A percentile compares a stretch with the other conserved stretches of the same genome.
Evolutionary conservation across 257 asterid genomes (phyloP).

Genomic region (Solanum appendiculatum): DNA sequence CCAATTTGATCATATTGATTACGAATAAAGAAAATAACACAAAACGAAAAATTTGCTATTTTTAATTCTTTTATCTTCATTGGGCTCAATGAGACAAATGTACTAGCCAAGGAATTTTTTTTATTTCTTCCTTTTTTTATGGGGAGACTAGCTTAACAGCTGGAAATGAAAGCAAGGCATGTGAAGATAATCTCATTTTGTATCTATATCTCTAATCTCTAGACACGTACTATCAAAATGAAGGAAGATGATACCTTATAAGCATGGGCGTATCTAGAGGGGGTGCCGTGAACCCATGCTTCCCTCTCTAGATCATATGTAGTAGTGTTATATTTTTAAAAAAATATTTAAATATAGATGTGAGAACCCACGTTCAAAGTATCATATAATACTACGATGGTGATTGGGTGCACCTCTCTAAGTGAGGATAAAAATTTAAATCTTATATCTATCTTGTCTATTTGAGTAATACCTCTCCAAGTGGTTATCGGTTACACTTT

Average conservation of each 20-base stretch:
- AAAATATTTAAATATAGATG: too few species aligned
- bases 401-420: too few species aligned
- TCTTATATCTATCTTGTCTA: too few species aligned
- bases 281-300: too few species aligned
- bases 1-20: background rate
- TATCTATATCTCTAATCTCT: background rate
- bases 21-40: background rate
- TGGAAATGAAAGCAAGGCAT: background rate
- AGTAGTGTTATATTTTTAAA: too few species aligned
- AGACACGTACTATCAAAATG: background rate
- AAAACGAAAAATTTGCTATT: background rate
- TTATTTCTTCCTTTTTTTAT: background rate
- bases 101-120: background rate
- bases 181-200: background rate
- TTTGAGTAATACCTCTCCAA: too few species aligned
- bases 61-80: background rate
- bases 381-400: too few species aligned
- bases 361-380: too few species aligned
- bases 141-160: background rate
- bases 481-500: too few species aligned
- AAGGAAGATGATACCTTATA: background rate
- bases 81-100: conserved; percentile 1
- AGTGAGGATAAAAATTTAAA: too few species aligned
- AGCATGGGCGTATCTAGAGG: too few species aligned
- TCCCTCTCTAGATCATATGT: too few species aligned